phyloP scores from a whole-genome alignment of 768 basidiomycete species.

The Porpolomopsis calyptriformis region DNA sequence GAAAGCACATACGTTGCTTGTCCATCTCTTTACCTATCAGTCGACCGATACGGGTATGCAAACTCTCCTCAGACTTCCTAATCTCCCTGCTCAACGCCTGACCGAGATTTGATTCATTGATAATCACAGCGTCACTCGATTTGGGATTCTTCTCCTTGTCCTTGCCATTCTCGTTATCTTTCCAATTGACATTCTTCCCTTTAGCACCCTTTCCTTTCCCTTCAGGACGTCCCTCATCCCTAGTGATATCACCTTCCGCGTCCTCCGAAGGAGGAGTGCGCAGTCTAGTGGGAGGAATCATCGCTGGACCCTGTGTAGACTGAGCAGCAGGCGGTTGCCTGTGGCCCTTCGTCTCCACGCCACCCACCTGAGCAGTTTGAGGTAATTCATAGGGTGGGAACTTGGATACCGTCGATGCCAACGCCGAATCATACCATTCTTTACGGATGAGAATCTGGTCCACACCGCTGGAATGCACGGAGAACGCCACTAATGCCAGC shows the following conservation, averaged over 20 bases:
- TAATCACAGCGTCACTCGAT: slow-evolving; percentile 24
- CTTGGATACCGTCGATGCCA: slow-evolving; percentile 45
- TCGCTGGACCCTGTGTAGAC: slow-evolving; percentile 11
- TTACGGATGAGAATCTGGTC: slow-evolving; percentile 80
- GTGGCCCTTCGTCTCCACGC: slow-evolving; percentile 17
- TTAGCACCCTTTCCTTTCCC: slow-evolving; percentile 31
- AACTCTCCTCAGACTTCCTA: slow-evolving; percentile 69
- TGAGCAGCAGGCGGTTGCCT: slow-evolving; percentile 2
- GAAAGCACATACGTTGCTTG: slow-evolving; percentile 60
- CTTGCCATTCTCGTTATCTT: slow-evolving; percentile 34
- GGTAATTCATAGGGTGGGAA: slow-evolving; percentile 42
- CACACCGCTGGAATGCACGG: slow-evolving; percentile 82
- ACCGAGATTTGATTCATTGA: slow-evolving; percentile 46
- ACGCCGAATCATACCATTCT: slow-evolving; percentile 74
- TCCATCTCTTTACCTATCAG: slow-evolving; percentile 82
- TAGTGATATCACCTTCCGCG: slow-evolving; percentile 50
- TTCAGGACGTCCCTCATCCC: slow-evolving; percentile 50
- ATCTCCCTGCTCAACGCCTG: slow-evolving; percentile 65
- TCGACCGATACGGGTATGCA: slow-evolving; percentile 68
- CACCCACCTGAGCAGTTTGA: slow-evolving; percentile 16
- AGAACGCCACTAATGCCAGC: slow-evolving; percentile 75
- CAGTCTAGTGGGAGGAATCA: slow-evolving; percentile 31
- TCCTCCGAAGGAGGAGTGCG: slow-evolving; percentile 73
- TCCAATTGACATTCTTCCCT: slow-evolving; percentile 52
- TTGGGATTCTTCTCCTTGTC: slow-evolving; percentile 28